phyloP scores from a whole-genome alignment of 2,329 filamentous ascomycete species.

The Curvularia hawaiiensis region DNA sequence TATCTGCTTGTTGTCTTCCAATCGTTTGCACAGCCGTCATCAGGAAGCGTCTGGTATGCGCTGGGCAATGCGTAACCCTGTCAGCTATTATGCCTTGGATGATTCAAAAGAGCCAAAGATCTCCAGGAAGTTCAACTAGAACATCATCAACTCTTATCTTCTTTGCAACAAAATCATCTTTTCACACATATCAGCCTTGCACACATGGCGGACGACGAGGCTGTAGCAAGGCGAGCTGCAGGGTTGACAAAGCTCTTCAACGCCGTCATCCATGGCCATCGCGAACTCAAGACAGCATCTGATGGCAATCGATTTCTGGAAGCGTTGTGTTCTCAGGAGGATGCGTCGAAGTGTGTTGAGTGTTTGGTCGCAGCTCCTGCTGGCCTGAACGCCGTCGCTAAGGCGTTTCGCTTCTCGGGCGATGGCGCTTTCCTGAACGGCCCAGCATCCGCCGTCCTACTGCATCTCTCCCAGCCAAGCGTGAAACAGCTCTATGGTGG shows the following conservation, averaged over 20 bases:
- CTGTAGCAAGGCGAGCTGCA: slow-evolving; percentile 29
- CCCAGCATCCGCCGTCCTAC: slow-evolving; percentile 38
- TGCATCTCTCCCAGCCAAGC: slow-evolving; percentile 48
- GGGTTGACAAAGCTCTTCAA: slow-evolving; percentile 50
- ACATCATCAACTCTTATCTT: background rate
- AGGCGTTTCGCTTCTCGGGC: slow-evolving; percentile 52
- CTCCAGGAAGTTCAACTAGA: background rate
- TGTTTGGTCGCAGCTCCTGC: slow-evolving; percentile 31
- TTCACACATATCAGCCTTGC: slow-evolving; percentile 1
- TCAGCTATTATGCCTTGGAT: background rate
- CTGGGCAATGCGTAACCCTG: slow-evolving; percentile 13
- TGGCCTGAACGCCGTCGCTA: slow-evolving; percentile 45
- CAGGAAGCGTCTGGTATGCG: slow-evolving; percentile 11
- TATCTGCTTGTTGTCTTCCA: slow-evolving; percentile 24
- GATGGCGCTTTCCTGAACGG: slow-evolving; percentile 54
- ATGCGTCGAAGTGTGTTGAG: slow-evolving; percentile 50
- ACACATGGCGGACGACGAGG: slow-evolving; percentile 27
- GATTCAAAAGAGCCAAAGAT: slow-evolving; percentile 2
- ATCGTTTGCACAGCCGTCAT: slow-evolving; percentile 31
- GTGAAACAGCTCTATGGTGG: slow-evolving; percentile 59
- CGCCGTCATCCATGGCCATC: slow-evolving; percentile 47
- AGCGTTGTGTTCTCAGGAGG: slow-evolving; percentile 51
- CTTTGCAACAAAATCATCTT: background rate
- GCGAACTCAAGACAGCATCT: slow-evolving; percentile 43
- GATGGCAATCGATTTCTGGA: slow-evolving; percentile 57